Base-by-base conservation (phyloP, 306 rosid genomes). In the Spatholobus suberectus region DNA sequence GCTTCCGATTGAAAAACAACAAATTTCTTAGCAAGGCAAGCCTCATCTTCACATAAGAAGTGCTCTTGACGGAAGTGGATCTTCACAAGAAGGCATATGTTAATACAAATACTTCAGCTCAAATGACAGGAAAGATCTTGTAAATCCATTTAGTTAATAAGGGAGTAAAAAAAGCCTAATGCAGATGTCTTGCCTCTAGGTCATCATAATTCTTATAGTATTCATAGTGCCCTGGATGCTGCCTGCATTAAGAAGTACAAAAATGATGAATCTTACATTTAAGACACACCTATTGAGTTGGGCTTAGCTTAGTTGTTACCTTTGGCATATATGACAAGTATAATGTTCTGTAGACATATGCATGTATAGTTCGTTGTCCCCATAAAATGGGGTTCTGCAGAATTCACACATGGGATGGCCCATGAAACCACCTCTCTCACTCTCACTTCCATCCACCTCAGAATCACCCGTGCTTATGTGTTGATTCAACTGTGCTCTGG, bases 341-440 rank as follows among this genome's bases (percentile, higher is more conserved):
- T 81, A 96, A 87, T 96, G 99, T 70, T 96, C 99, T 1, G 95
- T 96, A 35, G 97, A 87, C 99, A 96, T 94, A 79, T 96, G 99
- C 4, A 91, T 71, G 88, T 92, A 96, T 15, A 94, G 81, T 77
- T 96, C 99, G 79, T 96, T 94, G 82, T 96, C 98, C 73, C 98
- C 97, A 65, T 96, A 96, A 85, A 94, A 96, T 12, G 97, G 95
- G 29, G 93, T 88, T 85, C 81, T 79, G 88, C 99, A 96, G 83
- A 89, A 96, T 37, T 94, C 97, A 89, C 99, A 96, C 92, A 76
- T 70, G 69, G 99, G 99, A 86, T 96, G 99, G 86, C 99, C 99
- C 63, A 85, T 89, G 85, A 96, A 96, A 38, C 99, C 98, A 59
- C 99, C 99, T 88, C 99, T 94, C 57, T 94, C 99, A 73, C 97